These are phyloP conservation scores for Russula emetica DNA, from an alignment of 768 basidiomycete genomes.

Conservation along the genomic window DNA sequence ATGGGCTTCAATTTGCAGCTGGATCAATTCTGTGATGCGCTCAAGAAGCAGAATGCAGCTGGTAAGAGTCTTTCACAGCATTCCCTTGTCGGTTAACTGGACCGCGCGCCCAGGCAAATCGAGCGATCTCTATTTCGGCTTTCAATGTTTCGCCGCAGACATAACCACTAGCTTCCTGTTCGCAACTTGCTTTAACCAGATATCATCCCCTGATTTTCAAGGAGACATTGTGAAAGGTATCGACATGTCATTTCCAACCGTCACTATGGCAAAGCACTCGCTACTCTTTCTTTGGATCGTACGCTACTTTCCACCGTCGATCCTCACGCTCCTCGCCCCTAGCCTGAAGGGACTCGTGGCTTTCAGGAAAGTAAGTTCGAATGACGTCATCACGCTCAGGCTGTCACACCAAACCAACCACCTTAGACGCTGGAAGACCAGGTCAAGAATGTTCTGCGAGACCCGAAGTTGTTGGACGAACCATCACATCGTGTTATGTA, in stretches of 20 bases:
- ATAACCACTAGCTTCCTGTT: constrained; percentile 44
- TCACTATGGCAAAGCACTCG: constrained; percentile 24
- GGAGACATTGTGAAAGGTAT: constrained; percentile 37
- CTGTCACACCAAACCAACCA: not conserved
- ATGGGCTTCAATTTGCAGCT: constrained; percentile 32
- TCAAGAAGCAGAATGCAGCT: constrained; percentile 11
- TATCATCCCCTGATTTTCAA: constrained; percentile 37
- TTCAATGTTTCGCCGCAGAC: constrained; percentile 42
- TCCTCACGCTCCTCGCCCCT: constrained; percentile 7
- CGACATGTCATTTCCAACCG: constrained; percentile 31
- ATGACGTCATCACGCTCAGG: not conserved
- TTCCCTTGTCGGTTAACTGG: not conserved
- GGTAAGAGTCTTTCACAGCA: not conserved
- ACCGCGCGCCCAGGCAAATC: constrained; percentile 26
- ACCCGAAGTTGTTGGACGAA: constrained; percentile 3
- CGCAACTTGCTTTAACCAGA: constrained; percentile 34
- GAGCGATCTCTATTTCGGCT: constrained; percentile 40
- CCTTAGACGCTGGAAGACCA: constrained; percentile 3
- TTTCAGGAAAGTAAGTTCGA: not conserved
- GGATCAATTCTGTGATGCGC: constrained; percentile 32
- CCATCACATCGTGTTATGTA: constrained; percentile 19
- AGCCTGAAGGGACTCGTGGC: not conserved
- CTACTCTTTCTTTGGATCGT: not conserved
- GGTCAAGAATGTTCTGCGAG: constrained; percentile 3
- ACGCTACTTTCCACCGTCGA: not conserved